These are phyloP conservation scores for Lentinus tigrinus DNA, from an alignment of 768 basidiomycete genomes.

Conservation along the genomic window DNA sequence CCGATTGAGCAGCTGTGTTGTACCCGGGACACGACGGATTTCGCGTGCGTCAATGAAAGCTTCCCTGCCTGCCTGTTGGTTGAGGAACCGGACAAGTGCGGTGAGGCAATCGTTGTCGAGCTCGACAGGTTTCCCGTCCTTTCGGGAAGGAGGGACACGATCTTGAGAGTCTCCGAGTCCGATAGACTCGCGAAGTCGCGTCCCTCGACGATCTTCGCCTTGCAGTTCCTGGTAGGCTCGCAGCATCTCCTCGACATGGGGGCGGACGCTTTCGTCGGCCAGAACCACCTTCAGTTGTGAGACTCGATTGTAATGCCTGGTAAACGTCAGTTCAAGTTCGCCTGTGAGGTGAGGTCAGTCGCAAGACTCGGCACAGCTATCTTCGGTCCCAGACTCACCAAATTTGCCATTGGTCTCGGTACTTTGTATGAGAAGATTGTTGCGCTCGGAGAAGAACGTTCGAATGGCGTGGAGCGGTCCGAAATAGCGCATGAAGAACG, in stretches of 20 bases:
- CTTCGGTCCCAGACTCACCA: neutral
- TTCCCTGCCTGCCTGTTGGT: too few species aligned
- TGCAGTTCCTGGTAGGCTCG: neutral
- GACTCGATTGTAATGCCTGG: neutral
- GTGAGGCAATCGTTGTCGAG: too few species aligned
- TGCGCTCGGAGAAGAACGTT: constrained; percentile 30
- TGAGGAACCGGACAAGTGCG: too few species aligned
- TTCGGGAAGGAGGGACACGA: neutral
- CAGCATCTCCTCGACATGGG: neutral
- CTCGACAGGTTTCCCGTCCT: too few species aligned
- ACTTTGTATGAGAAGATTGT: constrained; percentile 26
- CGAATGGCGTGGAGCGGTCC: constrained; percentile 31
- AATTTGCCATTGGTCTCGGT: constrained; percentile 24
- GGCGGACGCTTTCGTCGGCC: neutral
- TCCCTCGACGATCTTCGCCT: neutral
- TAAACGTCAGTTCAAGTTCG: neutral
- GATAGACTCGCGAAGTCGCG: neutral
- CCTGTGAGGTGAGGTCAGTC: neutral
- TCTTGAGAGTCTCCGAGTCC: neutral
- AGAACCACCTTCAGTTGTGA: neutral
- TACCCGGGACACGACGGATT: neutral
- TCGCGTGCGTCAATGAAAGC: neutral
- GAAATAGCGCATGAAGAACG: constrained; percentile 25
- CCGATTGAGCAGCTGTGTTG: neutral
- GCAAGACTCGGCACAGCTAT: neutral